These are phyloP conservation scores for Stagonosporopsis chrysanthemi DNA, from an alignment of 2,329 filamentous ascomycete genomes.

Conservation along the genomic window DNA sequence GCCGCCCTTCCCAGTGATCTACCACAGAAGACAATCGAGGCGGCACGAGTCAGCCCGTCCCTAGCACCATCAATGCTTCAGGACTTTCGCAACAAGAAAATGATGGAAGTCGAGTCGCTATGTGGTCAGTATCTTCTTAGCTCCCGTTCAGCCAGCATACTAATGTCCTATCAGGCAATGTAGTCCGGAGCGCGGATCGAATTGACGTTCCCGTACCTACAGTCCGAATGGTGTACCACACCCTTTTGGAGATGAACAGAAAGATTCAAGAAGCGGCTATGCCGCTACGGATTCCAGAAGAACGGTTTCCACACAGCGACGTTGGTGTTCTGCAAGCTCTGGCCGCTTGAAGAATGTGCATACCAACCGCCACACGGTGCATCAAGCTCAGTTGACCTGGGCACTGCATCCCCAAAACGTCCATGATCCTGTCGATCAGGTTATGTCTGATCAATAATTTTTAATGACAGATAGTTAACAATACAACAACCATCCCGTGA, in stretches of 20 bases:
- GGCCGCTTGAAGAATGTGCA: neutral
- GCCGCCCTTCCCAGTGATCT: slow-evolving; percentile 7
- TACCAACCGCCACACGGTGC: neutral
- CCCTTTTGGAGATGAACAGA: slow-evolving; percentile 13
- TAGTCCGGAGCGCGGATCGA: slow-evolving; percentile 6
- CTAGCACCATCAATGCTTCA: slow-evolving; percentile 15
- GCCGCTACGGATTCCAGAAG: neutral
- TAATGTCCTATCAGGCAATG: neutral
- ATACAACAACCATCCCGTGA: too few species aligned
- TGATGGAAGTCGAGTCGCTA: slow-evolving; percentile 3
- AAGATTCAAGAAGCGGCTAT: neutral
- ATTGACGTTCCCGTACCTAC: slow-evolving; percentile 10
- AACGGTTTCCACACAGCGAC: neutral
- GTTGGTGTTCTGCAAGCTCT: neutral
- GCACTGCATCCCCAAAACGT: neutral
- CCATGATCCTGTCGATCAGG: neutral
- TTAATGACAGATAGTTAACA: neutral
- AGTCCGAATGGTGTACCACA: slow-evolving; percentile 4
- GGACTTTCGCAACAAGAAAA: slow-evolving; percentile 1
- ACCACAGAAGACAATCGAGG: slow-evolving; percentile 5
- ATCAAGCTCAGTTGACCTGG: neutral
- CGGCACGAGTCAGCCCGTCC: slow-evolving; percentile 6
- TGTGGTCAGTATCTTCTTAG: neutral
- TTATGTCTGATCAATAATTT: neutral
- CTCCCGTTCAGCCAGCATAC: neutral